These are phyloP conservation scores for Pestalotiopsis sp. DNA, from an alignment of 2,329 filamentous ascomycete species.

Conservation along the genomic window DNA sequence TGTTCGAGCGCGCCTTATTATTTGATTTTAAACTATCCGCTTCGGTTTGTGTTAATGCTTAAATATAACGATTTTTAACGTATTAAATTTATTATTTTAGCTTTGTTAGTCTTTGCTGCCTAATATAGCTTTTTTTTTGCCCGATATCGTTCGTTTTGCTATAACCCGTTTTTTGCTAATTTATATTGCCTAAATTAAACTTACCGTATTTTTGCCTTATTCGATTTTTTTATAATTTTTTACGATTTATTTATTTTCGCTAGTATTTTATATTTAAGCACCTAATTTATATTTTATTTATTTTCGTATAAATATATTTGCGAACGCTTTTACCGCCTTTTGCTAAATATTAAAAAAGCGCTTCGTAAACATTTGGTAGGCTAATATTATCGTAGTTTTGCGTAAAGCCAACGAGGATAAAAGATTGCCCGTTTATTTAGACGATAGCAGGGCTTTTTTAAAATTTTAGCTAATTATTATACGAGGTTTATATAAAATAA, in stretches of 20 bases:
- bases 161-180: too few relatives aligned
- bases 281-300: neutral
- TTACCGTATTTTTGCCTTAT: neutral
- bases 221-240: neutral
- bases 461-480: neutral
- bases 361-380: neutral
- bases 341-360: neutral
- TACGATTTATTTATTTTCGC: neutral
- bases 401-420: neutral
- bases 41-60: too few relatives aligned
- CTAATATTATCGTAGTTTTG: neutral
- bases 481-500: neutral
- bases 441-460: neutral
- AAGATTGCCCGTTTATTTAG: neutral
- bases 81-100: rapidly evolving
- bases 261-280: neutral
- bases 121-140: too few relatives aligned
- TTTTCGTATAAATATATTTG: neutral
- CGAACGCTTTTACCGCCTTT: too few relatives aligned
- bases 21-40: too few relatives aligned
- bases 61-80: too few relatives aligned
- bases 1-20: too few relatives aligned
- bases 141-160: too few relatives aligned
- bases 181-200: neutral
- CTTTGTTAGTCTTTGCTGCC: too few relatives aligned